These are phyloP conservation scores for Cajanus cajan DNA, from an alignment of 306 rosid genomes.

Conservation along the genomic window DNA sequence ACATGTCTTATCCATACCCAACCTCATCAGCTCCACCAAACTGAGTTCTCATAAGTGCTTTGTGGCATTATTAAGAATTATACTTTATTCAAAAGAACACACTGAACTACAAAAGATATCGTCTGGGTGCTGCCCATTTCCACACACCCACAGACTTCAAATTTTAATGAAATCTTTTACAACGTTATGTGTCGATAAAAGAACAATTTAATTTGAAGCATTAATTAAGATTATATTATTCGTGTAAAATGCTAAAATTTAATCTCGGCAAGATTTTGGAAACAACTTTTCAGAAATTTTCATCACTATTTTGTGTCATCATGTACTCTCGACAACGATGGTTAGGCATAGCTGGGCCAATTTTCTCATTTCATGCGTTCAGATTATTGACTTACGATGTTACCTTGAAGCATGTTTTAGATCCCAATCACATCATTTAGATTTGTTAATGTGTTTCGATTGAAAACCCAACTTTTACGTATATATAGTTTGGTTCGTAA, in stretches of 20 bases:
- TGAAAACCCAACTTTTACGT: conserved; percentile 16
- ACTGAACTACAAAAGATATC: not conserved
- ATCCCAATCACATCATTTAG: conserved; percentile 30
- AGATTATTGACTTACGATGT: conserved; percentile 23
- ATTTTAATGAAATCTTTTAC: not conserved
- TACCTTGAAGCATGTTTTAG: conserved; percentile 17
- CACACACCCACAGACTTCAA: not conserved
- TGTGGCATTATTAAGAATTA: not conserved
- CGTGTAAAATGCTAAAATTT: not conserved
- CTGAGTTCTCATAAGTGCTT: not conserved
- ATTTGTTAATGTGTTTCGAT: not conserved
- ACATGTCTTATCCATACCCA: not conserved
- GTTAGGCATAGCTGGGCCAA: conserved; percentile 15
- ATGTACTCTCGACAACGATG: not conserved
- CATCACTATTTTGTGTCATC: not conserved
- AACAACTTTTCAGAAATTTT: not conserved
- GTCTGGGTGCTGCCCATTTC: not conserved
- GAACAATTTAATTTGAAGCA: not conserved
- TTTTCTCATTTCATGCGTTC: not conserved
- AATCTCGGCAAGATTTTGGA: conserved; percentile 3
- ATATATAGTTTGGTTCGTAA: not conserved
- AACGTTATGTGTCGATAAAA: not conserved
- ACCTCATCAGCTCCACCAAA: conserved; percentile 16
- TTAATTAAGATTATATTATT: not conserved
- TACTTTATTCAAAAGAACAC: conserved; percentile 8